Percentiles rank a stretch among this genome's conserved stretches.
These are phyloP conservation scores for Trichoderma koningiopsis DNA, from an alignment of 2,329 filamentous ascomycete species.

Conservation along the genomic window DNA sequence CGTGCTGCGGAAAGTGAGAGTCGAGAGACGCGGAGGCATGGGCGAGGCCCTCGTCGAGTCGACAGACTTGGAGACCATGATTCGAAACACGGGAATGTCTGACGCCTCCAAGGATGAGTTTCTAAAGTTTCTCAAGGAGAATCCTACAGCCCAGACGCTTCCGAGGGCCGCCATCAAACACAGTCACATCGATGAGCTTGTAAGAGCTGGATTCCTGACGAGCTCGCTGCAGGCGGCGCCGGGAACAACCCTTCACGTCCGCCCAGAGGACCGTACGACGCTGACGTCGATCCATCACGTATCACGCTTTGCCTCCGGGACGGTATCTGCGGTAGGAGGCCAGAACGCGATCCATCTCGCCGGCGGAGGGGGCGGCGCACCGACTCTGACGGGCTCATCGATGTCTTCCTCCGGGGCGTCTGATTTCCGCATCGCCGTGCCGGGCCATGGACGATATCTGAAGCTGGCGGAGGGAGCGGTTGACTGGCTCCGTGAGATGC, in stretches of 20 bases:
- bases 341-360: conserved; percentile 64
- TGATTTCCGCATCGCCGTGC: conserved; percentile 61
- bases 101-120: conserved; percentile 54
- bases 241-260: conserved; percentile 46
- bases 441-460: conserved; percentile 67
- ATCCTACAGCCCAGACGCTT: conserved; percentile 48
- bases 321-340: conserved; percentile 69
- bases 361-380: conserved; percentile 56
- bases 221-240: conserved; percentile 39
- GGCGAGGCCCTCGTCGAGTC: conserved; percentile 67
- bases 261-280: conserved; percentile 57
- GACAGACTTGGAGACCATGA: conserved; percentile 55
- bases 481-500: conserved; percentile 60
- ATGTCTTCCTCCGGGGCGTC: conserved; percentile 26
- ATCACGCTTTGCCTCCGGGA: conserved; percentile 67
- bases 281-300: conserved; percentile 64
- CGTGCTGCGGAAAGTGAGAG: conserved; percentile 60
- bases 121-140: conserved; percentile 50
- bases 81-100: conserved; percentile 44
- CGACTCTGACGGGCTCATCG: conserved; percentile 34
- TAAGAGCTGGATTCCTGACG: conserved; percentile 69
- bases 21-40: conserved; percentile 61
- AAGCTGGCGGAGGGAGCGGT: conserved; percentile 65
- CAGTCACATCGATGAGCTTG: conserved; percentile 58
- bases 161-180: conserved; percentile 41